These are phyloP conservation scores for Insectozyma bohioensis DNA, from an alignment of 1,139 yeast species.

Conservation along the genomic window DNA sequence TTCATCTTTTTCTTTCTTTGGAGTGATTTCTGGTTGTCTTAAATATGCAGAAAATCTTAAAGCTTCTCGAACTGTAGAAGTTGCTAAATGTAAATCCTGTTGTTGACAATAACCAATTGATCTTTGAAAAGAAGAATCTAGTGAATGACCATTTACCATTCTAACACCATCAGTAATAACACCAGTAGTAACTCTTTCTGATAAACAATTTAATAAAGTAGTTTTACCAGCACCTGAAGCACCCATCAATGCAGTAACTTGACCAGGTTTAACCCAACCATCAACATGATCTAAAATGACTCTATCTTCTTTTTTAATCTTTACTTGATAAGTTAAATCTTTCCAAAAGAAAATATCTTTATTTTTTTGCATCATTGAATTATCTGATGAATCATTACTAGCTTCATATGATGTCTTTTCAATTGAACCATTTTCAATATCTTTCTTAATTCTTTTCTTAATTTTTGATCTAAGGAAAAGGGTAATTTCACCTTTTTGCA, in stretches of 20 bases:
- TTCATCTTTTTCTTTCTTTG: slow-evolving; percentile 31
- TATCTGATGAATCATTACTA: slow-evolving; percentile 7
- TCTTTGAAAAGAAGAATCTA: slow-evolving; percentile 38
- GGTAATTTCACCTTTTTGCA: slow-evolving; percentile 83
- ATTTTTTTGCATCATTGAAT: slow-evolving; percentile 17
- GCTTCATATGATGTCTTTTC: slow-evolving; percentile 11
- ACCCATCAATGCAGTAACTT: slow-evolving; percentile 32
- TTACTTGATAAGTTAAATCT: slow-evolving; percentile 71
- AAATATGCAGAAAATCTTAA: slow-evolving; percentile 35
- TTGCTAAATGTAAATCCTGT: slow-evolving; percentile 39
- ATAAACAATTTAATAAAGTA: slow-evolving; percentile 33
- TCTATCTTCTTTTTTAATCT: slow-evolving; percentile 63
- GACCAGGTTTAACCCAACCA: slow-evolving; percentile 54
- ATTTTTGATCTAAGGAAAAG: slow-evolving; percentile 57
- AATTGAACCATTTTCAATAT: slow-evolving; percentile 11
- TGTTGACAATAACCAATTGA: slow-evolving; percentile 44
- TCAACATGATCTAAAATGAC: slow-evolving; percentile 67
- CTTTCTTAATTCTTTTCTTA: slow-evolving; percentile 38
- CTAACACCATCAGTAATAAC: slow-evolving; percentile 35
- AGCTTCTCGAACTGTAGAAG: slow-evolving; percentile 41
- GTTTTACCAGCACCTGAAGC: slow-evolving; percentile 41
- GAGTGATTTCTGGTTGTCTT: slow-evolving; percentile 33
- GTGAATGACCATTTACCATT: slow-evolving; percentile 36
- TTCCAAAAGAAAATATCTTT: slow-evolving; percentile 74
- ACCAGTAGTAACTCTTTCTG: slow-evolving; percentile 37